A percentile compares a stretch with the other conserved stretches of the same genome.
phyloP scores from a whole-genome alignment of 768 basidiomycete species.

The Trametes punicea region DNA sequence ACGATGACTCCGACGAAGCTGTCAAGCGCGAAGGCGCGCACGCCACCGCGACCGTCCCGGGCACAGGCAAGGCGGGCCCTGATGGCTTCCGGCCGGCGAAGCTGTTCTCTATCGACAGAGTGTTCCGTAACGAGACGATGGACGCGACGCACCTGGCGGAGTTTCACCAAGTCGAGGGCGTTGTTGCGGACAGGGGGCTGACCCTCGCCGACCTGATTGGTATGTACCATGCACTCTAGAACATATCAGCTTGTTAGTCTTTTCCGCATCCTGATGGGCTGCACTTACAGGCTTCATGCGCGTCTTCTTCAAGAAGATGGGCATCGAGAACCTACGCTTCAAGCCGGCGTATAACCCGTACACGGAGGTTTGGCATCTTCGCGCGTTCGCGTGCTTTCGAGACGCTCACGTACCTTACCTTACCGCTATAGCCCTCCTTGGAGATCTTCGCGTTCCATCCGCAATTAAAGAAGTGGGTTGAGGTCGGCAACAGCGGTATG shows the following conservation, averaged over 20 bases:
- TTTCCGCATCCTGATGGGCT: too few species aligned
- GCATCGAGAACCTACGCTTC: slow-evolving; percentile 89
- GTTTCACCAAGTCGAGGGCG: slow-evolving; percentile 99
- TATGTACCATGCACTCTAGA: slow-evolving; percentile 34
- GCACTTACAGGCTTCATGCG: slow-evolving; percentile 79
- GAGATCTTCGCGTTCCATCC: slow-evolving; percentile 99
- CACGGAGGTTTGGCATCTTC: slow-evolving; percentile 58
- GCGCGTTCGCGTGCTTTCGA: slow-evolving; percentile 8
- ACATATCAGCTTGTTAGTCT: not conserved
- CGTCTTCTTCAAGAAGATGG: slow-evolving; percentile 98
- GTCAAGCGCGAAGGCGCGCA: slow-evolving; percentile 27
- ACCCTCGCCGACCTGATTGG: slow-evolving; percentile 96
- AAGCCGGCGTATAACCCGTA: slow-evolving; percentile 99
- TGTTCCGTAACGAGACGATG: slow-evolving; percentile 98
- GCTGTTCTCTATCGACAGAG: slow-evolving; percentile 95
- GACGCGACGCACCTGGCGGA: slow-evolving; percentile 98
- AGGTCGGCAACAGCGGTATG: slow-evolving; percentile 99
- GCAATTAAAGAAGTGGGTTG: slow-evolving; percentile 90
- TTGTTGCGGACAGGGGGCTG: slow-evolving; percentile 90
- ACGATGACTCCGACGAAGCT: slow-evolving; percentile 29
- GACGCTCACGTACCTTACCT: not conserved
- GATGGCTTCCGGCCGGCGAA: slow-evolving; percentile 91
- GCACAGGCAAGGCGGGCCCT: slow-evolving; percentile 28
- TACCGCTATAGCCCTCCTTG: slow-evolving; percentile 68
- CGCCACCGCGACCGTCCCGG: slow-evolving; percentile 36